phyloP scores from a whole-genome alignment of 2,329 filamentous ascomycete species.

The Fusarium sp. region DNA sequence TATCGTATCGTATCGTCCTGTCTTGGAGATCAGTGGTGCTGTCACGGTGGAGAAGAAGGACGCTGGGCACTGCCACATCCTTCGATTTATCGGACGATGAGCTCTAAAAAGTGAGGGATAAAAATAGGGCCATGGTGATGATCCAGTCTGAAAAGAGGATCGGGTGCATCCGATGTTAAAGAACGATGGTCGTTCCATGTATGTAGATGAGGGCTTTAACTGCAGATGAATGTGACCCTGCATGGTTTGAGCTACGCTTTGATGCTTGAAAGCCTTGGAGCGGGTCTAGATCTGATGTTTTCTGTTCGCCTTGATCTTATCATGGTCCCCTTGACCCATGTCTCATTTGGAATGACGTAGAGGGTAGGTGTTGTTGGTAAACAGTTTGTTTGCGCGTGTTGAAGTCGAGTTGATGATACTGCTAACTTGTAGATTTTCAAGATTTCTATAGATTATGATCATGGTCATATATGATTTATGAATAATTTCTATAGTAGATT shows the following conservation, averaged over 20 bases:
- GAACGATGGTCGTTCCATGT: not conserved
- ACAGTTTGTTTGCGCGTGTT: not conserved
- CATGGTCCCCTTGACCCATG: not conserved
- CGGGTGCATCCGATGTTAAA: not conserved
- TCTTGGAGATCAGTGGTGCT: not conserved
- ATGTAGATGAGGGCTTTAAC: not conserved
- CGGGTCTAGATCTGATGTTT: not conserved
- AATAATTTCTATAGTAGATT: not conserved
- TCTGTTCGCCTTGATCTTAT: not conserved
- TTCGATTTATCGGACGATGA: not conserved
- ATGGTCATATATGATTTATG: not conserved
- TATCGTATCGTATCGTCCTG: not conserved
- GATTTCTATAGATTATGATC: not conserved
- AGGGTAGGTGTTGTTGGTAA: not conserved
- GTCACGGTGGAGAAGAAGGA: not conserved
- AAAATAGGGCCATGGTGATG: not conserved
- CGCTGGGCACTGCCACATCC: not conserved
- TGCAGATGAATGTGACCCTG: not conserved
- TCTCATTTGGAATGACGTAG: not conserved
- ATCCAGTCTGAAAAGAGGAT: not conserved
- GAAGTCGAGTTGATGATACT: not conserved
- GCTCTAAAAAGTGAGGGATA: not conserved
- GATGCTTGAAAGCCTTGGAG: not conserved
- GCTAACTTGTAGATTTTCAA: not conserved
- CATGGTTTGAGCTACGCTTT: not conserved